Evolutionary conservation across 805 yeast genomes (phyloP).

Genomic region (Hanseniaspora pseudoguilliermondii): DNA sequence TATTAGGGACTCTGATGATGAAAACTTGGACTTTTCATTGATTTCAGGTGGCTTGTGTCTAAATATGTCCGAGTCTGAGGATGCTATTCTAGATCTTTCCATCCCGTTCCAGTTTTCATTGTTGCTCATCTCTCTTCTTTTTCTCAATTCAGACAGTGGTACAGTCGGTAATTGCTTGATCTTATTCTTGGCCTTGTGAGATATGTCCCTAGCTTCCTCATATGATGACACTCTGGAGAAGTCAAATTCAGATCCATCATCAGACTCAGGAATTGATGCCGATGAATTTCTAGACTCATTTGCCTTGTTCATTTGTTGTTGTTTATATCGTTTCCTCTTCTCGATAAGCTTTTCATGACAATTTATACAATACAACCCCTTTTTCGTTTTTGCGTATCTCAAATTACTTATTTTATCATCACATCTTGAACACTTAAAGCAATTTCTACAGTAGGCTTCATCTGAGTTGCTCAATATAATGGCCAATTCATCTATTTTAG

Average conservation of each 20-base stretch:
- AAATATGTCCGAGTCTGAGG: neutral
- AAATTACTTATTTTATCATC: conserved; percentile 74
- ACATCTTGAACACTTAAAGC: conserved; percentile 85
- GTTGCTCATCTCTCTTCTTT: neutral
- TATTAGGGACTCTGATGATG: conserved; percentile 5
- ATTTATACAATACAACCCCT: conserved; percentile 82
- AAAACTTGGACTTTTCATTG: neutral
- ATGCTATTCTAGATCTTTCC: neutral
- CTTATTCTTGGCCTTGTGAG: conserved; percentile 7
- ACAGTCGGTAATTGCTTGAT: neutral
- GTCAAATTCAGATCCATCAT: conserved; percentile 10
- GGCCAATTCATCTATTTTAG: conserved; percentile 84
- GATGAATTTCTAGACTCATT: neutral
- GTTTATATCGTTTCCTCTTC: conserved; percentile 54
- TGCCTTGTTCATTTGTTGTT: conserved; percentile 19
- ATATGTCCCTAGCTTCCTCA: neutral
- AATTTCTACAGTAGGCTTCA: conserved; percentile 81
- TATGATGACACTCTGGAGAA: neutral
- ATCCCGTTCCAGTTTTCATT: neutral
- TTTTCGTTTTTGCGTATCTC: conserved; percentile 82
- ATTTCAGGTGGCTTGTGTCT: conserved; percentile 4
- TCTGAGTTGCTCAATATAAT: conserved; percentile 70
- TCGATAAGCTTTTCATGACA: conserved; percentile 79
- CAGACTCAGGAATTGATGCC: conserved; percentile 15
- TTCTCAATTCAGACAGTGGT: conserved; percentile 3